Percentiles rank a stretch among this genome's conserved stretches.
Conservation (phyloP, 306 rosid genomes). For the Pterocarpus macrocarpus region DNA sequence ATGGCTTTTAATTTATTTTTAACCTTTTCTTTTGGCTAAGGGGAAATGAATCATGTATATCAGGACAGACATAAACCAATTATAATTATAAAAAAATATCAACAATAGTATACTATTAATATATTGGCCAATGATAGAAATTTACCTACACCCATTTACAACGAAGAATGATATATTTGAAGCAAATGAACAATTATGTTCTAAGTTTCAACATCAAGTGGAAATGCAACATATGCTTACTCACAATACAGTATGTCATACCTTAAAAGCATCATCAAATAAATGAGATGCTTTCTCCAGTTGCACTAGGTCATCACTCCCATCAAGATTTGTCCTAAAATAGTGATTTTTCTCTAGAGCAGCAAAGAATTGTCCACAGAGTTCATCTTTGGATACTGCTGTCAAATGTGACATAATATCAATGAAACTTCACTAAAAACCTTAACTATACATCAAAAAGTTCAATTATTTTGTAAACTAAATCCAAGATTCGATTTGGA, state of each 20-base stretch:
- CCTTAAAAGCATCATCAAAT: conserved; percentile 71
- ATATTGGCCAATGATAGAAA: too few species aligned
- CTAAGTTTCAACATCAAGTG: conserved; percentile 13
- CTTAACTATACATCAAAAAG: conserved; percentile 19
- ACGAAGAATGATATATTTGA: conserved; percentile 15
- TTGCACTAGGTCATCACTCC: conserved; percentile 75
- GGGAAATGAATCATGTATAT: not conserved
- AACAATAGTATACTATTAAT: not conserved
- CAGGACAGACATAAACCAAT: conserved; percentile 12
- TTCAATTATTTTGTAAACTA: conserved; percentile 18
- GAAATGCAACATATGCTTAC: conserved; percentile 24
- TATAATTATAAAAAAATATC: not conserved
- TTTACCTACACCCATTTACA: not conserved
- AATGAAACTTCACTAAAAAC: conserved; percentile 24
- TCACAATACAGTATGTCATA: conserved; percentile 50
- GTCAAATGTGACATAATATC: conserved; percentile 45
- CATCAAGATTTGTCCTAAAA: conserved; percentile 71
- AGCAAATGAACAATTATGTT: conserved; percentile 13
- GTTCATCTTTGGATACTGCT: conserved; percentile 84
- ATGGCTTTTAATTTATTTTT: not conserved
- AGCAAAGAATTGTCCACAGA: conserved; percentile 78
- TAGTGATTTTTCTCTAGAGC: conserved; percentile 76
- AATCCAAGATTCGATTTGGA: conserved; percentile 26
- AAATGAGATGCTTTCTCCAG: conserved; percentile 77
- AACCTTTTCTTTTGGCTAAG: not conserved